A percentile compares a stretch with the other conserved stretches of the same genome.
Evolutionary conservation across 306 rosid species (phyloP).

Genomic region (Purshia tridentata): DNA sequence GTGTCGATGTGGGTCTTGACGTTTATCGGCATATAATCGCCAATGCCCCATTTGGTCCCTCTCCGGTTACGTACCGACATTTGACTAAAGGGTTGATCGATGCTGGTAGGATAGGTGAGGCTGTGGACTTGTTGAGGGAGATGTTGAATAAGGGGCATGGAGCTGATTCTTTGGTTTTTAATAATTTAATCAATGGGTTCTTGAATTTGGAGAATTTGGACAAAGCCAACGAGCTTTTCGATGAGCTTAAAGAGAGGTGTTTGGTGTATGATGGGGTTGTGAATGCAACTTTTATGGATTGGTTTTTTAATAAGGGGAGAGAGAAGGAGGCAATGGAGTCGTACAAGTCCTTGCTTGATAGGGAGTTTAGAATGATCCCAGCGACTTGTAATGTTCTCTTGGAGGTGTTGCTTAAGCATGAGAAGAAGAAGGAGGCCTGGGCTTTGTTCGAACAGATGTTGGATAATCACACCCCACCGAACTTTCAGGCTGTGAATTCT

Average conservation of each 20-base stretch:
- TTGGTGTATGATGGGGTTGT: slow-evolving; percentile 90
- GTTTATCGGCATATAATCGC: slow-evolving; percentile 66
- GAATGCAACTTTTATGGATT: slow-evolving; percentile 82
- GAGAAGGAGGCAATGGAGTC: slow-evolving; percentile 90
- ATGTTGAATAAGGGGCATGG: slow-evolving; percentile 87
- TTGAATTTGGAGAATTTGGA: slow-evolving; percentile 66
- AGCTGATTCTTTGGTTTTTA: slow-evolving; percentile 83
- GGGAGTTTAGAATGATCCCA: slow-evolving; percentile 77
- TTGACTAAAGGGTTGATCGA: slow-evolving; percentile 77
- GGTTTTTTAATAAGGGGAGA: slow-evolving; percentile 65
- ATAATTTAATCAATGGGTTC: slow-evolving; percentile 72
- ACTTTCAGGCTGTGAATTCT: slow-evolving; percentile 79
- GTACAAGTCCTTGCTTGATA: slow-evolving; percentile 60
- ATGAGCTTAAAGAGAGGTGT: slow-evolving; percentile 88
- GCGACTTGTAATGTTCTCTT: slow-evolving; percentile 83
- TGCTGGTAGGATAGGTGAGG: slow-evolving; percentile 63
- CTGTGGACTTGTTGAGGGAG: slow-evolving; percentile 80
- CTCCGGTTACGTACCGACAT: slow-evolving; percentile 75
- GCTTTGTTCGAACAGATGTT: slow-evolving; percentile 70
- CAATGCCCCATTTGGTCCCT: slow-evolving; percentile 77
- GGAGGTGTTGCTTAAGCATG: slow-evolving; percentile 73
- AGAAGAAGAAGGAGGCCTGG: slow-evolving; percentile 58
- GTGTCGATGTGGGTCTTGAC: slow-evolving; percentile 71
- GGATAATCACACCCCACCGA: slow-evolving; percentile 89
- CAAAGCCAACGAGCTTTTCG: slow-evolving; percentile 82